Base-by-base conservation (phyloP, 2,329 filamentous ascomycete genomes). In the Mycocentrospora acerina region DNA sequence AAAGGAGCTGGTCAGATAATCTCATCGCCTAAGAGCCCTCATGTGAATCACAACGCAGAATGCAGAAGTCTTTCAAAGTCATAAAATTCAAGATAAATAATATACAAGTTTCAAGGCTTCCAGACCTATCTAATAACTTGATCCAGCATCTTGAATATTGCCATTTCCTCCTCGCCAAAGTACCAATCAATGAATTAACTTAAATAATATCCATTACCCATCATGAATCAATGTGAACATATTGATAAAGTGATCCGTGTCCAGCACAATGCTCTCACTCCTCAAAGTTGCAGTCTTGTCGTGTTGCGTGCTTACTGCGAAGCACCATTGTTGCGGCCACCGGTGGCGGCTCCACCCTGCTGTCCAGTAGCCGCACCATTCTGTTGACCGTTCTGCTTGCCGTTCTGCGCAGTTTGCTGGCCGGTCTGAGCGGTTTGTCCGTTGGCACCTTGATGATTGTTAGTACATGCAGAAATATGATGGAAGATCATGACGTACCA, bases 211-310 rank as follows among this genome's bases (percentile, higher is more conserved):
- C 25, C 33, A 34, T 44, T 44, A 36, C 15, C 26, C 29, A 28
- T 41, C 32, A 27, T 6, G 9, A 5, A 22, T 22, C 19, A 9
- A 22, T 44, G 10, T 10, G 22, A 34, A 10, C 33, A 22, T 37
- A 18, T 31, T 16, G 15, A 29, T 14, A 19, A 25, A 16, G 37
- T 37, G 34, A 44, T 44, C 34, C 42, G 37, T 44, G 42, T 37
- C n/a, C 42, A 34, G 36, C 41, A 44, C 41, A 44, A 15, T 32
- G 41, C 42, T 24, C 24, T 40, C 42, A 40, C 34, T 38, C 29
- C 31, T 32, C 30, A 17, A 15, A 14, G 4, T 30, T 15, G 4
- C 28, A 25, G 33, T 24, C 33, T 26, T 22, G 24, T 34, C 24
- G 3, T 25, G 10, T 41, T 40, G 37, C 32, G 30, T 24, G 29